Percentiles rank a stretch among this genome's conserved stretches.
Conservation (phyloP, 2,329 filamentous ascomycete species). For the Epichloe coenophiala region DNA sequence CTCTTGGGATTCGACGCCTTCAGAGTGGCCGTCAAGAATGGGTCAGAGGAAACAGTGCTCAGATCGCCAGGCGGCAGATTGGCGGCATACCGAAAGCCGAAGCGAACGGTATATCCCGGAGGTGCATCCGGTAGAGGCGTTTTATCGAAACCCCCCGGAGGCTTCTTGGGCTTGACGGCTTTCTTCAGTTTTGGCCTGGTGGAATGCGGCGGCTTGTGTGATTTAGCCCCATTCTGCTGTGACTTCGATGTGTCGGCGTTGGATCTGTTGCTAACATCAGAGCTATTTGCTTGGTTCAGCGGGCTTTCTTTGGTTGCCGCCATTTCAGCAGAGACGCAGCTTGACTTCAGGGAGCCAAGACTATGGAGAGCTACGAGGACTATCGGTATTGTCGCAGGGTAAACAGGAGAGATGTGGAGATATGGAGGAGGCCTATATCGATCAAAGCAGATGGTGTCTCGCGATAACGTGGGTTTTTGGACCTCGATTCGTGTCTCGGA, state of each 20-base stretch:
- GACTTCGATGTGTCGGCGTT: background rate
- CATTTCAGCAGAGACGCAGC: background rate
- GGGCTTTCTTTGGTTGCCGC: background rate
- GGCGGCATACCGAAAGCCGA: slow-evolving; percentile 68
- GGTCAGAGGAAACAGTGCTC: slow-evolving; percentile 65
- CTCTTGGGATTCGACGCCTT: slow-evolving; percentile 55
- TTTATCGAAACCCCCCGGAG: slow-evolving; percentile 69
- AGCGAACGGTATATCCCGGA: slow-evolving; percentile 70
- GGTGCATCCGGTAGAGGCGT: slow-evolving; percentile 64
- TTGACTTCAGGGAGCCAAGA: background rate
- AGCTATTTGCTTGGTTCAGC: background rate
- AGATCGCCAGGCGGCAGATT: slow-evolving; percentile 79
- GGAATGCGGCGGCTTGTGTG: background rate
- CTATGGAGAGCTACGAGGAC: background rate
- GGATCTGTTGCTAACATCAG: background rate
- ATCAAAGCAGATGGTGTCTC: background rate
- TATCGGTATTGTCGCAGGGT: background rate
- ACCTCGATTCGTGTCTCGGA: background rate
- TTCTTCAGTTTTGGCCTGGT: slow-evolving; percentile 11
- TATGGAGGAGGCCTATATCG: background rate
- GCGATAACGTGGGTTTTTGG: background rate
- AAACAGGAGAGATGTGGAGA: background rate
- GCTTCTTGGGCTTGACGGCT: slow-evolving; percentile 22
- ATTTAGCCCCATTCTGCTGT: background rate
- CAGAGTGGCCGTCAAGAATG: slow-evolving; percentile 68